Evolutionary conservation across 129 eudicot species (phyloP), one percentile per base, ranked within the genome.

Genomic region (Kitagawia praeruptora): DNA sequence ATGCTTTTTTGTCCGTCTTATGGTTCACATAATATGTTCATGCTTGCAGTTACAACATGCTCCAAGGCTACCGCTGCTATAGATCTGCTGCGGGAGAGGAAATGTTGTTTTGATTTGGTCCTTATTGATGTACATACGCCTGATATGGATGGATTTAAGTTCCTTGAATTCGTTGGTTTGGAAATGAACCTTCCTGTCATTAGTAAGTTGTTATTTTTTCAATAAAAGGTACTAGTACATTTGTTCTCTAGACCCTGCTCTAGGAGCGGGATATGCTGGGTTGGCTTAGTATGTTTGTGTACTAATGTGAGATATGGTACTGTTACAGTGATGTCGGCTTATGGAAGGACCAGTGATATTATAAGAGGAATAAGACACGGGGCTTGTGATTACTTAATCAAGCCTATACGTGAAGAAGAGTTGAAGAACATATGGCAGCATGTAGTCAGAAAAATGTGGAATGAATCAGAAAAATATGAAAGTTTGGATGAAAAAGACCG

Each of bases 161-260:
- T 88, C 39, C 90, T 92, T 11, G 97, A 92, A 78, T 90, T 85
- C 5, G 91, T 90, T 77, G 96, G 95, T 48, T 70, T 92, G 77
- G 97, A 92, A 77, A 88, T 92, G 92, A 95, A 88, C 82, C 89
- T 92, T 72, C 97, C 97, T 67, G 96, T 92, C 49, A 90, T 92
- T 70, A 91, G 97, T 91, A 74, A 80, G 88, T 85, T 19, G 45
- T 51, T 53, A 76, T 19, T 27, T 58, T 75, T 42, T 5, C 42
- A 8, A 3, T 16, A 15, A 31, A 41, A 6, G 18, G 42, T 37
- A 34, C 19, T 61, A 21, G 53, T 78, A 13, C 28, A 16, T 70
- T 48, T 54, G 46, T 42, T 42, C 46, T 42, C 46, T 42, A 42
- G 46, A 42, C 46, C 46, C 46, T 42, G 46, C 8, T 42, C 45